phyloP scores from a whole-genome alignment of 169 alveolate species.

The Babesia bovis region DNA sequence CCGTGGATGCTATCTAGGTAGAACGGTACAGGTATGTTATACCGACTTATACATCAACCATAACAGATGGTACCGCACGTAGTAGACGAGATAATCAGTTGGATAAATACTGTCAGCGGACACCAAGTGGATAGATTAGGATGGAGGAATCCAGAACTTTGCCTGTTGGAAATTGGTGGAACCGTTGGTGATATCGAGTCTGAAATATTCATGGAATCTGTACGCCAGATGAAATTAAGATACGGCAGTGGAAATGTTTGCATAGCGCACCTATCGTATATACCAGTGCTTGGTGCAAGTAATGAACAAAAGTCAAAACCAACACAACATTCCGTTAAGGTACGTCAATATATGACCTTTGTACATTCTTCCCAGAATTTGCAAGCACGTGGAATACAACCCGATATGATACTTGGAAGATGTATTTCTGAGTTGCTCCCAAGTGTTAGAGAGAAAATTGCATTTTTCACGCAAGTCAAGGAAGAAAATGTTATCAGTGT shows the following conservation, averaged over 20 bases:
- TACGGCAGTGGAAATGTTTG: constrained; percentile 86
- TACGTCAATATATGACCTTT: neutral
- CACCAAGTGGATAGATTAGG: constrained; percentile 66
- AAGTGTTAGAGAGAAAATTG: constrained; percentile 78
- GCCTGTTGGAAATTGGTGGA: constrained; percentile 96
- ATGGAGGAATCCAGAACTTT: constrained; percentile 84
- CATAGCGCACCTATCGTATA: constrained; percentile 83
- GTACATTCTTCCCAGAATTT: constrained; percentile 46
- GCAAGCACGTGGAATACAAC: constrained; percentile 79
- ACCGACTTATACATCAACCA: neutral
- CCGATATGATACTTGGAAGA: constrained; percentile 86
- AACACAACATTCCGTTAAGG: constrained; percentile 92
- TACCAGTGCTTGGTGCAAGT: constrained; percentile 80
- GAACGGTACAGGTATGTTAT: constrained; percentile 89
- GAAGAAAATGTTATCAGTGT: constrained; percentile 78
- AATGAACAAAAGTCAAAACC: constrained; percentile 94
- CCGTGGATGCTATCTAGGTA: constrained; percentile 93
- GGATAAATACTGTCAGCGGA: constrained; percentile 84
- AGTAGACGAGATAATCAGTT: constrained; percentile 77
- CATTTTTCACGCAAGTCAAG: constrained; percentile 81
- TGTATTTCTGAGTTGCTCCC: constrained; percentile 76
- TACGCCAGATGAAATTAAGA: constrained; percentile 84
- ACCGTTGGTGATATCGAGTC: constrained; percentile 96
- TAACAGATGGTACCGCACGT: constrained; percentile 82
- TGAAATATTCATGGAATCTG: constrained; percentile 90